A percentile compares a stretch with the other conserved stretches of the same genome.
Conservation (phyloP, 1,284 basidiomycete genomes). For the Anthracocystis setariae region DNA sequence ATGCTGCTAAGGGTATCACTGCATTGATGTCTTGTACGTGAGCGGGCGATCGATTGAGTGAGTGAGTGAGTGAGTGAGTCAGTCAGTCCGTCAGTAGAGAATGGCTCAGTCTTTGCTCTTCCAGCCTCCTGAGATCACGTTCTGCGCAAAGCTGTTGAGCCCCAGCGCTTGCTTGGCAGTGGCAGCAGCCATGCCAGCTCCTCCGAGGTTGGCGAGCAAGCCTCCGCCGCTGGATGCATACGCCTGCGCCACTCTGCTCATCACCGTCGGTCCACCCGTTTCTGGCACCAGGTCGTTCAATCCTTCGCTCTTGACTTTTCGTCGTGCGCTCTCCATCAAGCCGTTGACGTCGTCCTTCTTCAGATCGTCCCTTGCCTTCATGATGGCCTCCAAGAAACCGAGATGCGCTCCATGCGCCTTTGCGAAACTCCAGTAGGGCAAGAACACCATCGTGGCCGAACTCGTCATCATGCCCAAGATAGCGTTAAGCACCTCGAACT, state of each 20-base stretch:
- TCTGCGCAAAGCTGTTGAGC: constrained; percentile 6
- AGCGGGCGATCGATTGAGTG: not conserved
- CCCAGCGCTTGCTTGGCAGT: constrained; percentile 31
- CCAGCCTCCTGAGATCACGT: constrained; percentile 22
- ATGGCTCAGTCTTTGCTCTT: constrained; percentile 33
- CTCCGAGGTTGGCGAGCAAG: constrained; percentile 36
- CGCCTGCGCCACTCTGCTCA: constrained; percentile 57
- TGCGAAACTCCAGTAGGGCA: constrained; percentile 93
- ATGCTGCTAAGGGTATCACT: not conserved
- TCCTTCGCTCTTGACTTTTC: constrained; percentile 76
- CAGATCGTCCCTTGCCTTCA: constrained; percentile 89
- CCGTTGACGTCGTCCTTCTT: constrained; percentile 87
- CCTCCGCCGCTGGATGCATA: constrained; percentile 39
- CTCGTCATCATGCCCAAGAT: constrained; percentile 82
- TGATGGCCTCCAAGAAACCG: constrained; percentile 86
- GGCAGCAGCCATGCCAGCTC: constrained; percentile 38
- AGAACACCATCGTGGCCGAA: constrained; percentile 89
- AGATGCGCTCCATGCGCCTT: constrained; percentile 93
- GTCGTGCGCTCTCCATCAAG: constrained; percentile 91
- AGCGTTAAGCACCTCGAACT: constrained; percentile 86
- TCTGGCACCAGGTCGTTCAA: constrained; percentile 59
- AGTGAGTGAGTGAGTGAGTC: constrained; percentile 1
- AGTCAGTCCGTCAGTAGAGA: too few species aligned
- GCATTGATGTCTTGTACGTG: not conserved
- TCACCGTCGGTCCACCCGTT: constrained; percentile 56